Percentiles rank a stretch among this genome's conserved stretches.
phyloP scores from a whole-genome alignment of 2,329 filamentous ascomycete genomes.

The Paraphoma sp. region DNA sequence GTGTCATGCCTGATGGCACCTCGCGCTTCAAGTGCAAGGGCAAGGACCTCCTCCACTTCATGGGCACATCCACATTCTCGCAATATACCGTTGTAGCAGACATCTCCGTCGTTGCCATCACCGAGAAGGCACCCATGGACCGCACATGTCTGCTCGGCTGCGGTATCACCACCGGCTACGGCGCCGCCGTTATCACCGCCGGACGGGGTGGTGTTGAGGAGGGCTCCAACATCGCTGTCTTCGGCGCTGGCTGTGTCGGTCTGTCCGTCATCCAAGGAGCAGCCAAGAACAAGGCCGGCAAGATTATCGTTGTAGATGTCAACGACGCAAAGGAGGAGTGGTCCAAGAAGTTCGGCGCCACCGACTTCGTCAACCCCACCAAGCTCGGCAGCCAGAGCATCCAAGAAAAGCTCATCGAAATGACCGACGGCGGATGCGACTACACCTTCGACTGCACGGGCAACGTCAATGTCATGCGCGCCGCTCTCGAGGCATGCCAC shows the following conservation, averaged over 20 bases:
- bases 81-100: slow-evolving; percentile 99
- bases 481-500: slow-evolving; percentile 95
- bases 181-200: slow-evolving; percentile 91
- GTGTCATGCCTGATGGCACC: slow-evolving; percentile 97
- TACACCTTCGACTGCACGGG: slow-evolving; percentile 99
- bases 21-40: slow-evolving; percentile 94
- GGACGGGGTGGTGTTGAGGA: slow-evolving; percentile 73
- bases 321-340: slow-evolving; percentile 92
- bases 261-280: slow-evolving; percentile 94
- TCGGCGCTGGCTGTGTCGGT: slow-evolving; percentile 95
- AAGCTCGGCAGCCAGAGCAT: slow-evolving; percentile 75
- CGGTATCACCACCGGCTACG: slow-evolving; percentile 98
- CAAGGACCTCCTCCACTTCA: slow-evolving; percentile 96
- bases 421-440: slow-evolving; percentile 97
- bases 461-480: slow-evolving; percentile 94
- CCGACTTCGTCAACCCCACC: slow-evolving; percentile 91
- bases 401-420: slow-evolving; percentile 91
- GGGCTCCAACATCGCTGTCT: slow-evolving; percentile 88
- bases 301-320: slow-evolving; percentile 80
- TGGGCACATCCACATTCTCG: slow-evolving; percentile 98
- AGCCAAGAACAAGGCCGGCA: slow-evolving; percentile 78
- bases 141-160: slow-evolving; percentile 94
- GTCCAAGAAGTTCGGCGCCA: slow-evolving; percentile 93
- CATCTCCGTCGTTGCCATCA: slow-evolving; percentile 95
- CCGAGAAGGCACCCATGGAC: slow-evolving; percentile 90